A percentile compares a stretch with the other conserved stretches of the same genome.
phyloP scores from a whole-genome alignment of 768 basidiomycete species.

The Suillus spraguei region DNA sequence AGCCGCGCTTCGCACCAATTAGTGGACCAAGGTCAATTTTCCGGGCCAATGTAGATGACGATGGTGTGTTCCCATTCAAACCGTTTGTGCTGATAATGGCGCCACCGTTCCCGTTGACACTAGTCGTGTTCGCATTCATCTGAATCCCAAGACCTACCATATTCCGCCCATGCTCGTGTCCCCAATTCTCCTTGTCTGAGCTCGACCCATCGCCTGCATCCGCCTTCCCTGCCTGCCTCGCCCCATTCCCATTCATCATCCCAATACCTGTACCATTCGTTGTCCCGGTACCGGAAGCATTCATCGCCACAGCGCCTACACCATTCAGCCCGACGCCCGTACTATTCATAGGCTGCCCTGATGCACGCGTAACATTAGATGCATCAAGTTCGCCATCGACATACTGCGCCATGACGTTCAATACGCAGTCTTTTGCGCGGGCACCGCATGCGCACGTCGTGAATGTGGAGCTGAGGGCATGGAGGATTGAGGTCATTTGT shows the following conservation, averaged over 20 bases:
- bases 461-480: slow-evolving; percentile 69
- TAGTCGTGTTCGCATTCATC: background rate
- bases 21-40: slow-evolving; percentile 62
- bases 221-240: background rate
- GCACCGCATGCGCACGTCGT: slow-evolving; percentile 76
- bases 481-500: slow-evolving; percentile 71
- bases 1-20: slow-evolving; percentile 60
- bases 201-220: background rate
- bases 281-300: background rate
- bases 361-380: slow-evolving; percentile 18
- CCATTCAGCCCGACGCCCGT: background rate
- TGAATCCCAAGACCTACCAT: background rate
- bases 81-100: slow-evolving; percentile 23
- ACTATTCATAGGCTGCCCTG: background rate
- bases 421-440: slow-evolving; percentile 60
- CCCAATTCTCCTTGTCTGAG: slow-evolving; percentile 8
- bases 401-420: slow-evolving; percentile 66
- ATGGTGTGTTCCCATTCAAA: slow-evolving; percentile 7
- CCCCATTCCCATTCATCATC: background rate
- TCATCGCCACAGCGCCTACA: background rate
- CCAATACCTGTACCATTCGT: slow-evolving; percentile 7
- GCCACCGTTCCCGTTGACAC: slow-evolving; percentile 6
- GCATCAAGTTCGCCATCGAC: slow-evolving; percentile 44
- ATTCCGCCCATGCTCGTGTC: background rate
- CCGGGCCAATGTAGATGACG: background rate